phyloP scores from a whole-genome alignment of 139 green algal species.

The Zygnema cylindricum region DNA sequence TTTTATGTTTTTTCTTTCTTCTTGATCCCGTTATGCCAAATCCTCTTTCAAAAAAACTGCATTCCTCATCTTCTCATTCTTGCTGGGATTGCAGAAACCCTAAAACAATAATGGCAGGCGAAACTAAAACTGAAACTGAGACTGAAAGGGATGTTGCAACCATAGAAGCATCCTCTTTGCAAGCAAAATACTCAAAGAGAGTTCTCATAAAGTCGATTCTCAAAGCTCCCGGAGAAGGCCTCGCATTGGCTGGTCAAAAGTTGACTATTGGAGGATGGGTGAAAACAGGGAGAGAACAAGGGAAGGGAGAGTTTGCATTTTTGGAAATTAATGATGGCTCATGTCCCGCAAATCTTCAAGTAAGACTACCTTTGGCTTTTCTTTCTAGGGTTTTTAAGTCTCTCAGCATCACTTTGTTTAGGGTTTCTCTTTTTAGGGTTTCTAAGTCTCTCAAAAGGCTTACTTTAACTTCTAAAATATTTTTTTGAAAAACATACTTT shows the following conservation, averaged over 20 bases:
- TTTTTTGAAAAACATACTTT: too few relatives aligned
- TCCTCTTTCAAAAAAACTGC: too few relatives aligned
- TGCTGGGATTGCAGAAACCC: not conserved
- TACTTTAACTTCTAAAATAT: too few relatives aligned
- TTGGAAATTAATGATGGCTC: conserved; percentile 98
- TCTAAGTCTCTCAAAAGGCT: too few relatives aligned
- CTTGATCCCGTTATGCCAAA: too few relatives aligned
- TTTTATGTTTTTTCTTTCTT: too few relatives aligned
- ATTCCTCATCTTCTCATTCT: too few relatives aligned
- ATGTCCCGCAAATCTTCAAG: conserved; percentile 88
- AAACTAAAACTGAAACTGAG: not conserved
- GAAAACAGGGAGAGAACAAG: conserved; percentile 92
- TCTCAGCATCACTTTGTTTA: too few relatives aligned
- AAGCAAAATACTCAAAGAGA: conserved; percentile 45
- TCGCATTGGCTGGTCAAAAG: conserved; percentile 71
- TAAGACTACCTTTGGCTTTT: too few relatives aligned
- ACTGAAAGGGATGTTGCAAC: not conserved
- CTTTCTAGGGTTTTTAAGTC: too few relatives aligned
- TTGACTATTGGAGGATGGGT: conserved; percentile 95
- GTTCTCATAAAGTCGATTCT: conserved; percentile 57
- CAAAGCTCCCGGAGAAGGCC: conserved; percentile 13
- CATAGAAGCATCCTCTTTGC: not conserved
- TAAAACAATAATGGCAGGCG: not conserved
- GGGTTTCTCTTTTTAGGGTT: too few relatives aligned
- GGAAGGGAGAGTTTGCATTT: conserved; percentile 92